Evolutionary conservation across 2,329 filamentous ascomycete species (phyloP), one percentile per base, ranked within the genome.

Genomic region (Blumeria hordei): DNA sequence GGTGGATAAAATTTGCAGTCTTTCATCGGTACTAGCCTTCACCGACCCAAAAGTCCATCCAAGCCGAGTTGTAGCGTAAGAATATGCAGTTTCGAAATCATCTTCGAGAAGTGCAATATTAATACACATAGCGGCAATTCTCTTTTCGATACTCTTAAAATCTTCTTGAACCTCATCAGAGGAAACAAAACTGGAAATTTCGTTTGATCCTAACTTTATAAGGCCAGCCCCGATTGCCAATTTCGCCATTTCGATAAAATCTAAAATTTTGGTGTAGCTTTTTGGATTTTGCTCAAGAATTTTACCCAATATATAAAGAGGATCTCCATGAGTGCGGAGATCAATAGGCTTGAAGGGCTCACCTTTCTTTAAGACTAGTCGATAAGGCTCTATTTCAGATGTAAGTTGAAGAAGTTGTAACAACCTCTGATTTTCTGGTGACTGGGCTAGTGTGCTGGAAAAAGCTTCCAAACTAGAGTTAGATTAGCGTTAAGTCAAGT

Each of bases 31-130:
- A 9, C 59, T 56, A 43, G 45, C 58, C 54, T 60, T 61, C 14
- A 63, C 57, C 54, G 60, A 58, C 62, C 64, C 60, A 60, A 64
- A 61, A 33, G 67, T 62, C 8, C 67, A 64, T 7, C 73, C 71
- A 0, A 92, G 71, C 21, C 82, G 77, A 63, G 80, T 87, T 50
- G 86, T 76, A 1, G 88, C 81, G 63, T 85, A 90, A 0, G 84
- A 88, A 65, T 90, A 92, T 10, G 85, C 85, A 0, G 85, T 92
- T 64, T 93, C 86, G 58, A 92, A 92, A 64, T 80, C 86, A 59
- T 88, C 80, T 63, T 88, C 84, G 9, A 73, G 72, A 0, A 92
- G 72, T 11, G 85, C 83, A 12, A 83, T 80, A 64, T 87, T 80
- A 43, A 90, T 79, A 59, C 85, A 87, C 82, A 90, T 86, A 57